Percentiles rank a stretch among this genome's conserved stretches.
These are phyloP conservation scores for Fusarium sp. DNA, from an alignment of 2,329 filamentous ascomycete genomes.

Conservation along the genomic window DNA sequence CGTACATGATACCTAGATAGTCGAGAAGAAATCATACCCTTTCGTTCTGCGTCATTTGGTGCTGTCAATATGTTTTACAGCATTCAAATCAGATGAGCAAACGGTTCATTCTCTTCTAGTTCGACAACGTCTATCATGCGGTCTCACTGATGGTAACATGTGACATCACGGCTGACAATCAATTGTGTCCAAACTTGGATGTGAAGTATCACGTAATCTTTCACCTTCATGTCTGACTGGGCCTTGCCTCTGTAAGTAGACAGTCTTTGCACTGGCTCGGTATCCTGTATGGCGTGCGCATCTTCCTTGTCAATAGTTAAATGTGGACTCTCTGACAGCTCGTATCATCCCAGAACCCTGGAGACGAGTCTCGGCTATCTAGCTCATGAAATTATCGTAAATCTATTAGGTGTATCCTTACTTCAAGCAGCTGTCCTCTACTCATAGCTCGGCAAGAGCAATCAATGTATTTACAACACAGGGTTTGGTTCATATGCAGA, in stretches of 20 bases:
- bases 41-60: conserved; percentile 24
- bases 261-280: background rate
- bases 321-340: background rate
- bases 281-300: background rate
- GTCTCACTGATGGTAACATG: background rate
- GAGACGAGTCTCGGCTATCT: background rate
- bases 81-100: background rate
- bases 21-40: conserved; percentile 40
- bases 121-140: background rate
- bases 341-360: conserved; percentile 18
- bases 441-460: background rate
- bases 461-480: background rate
- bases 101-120: background rate
- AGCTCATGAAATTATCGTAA: background rate
- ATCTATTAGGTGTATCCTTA: background rate
- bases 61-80: background rate
- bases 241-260: background rate
- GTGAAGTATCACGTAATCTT: conserved; percentile 9
- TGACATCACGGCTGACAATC: conserved; percentile 22
- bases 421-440: background rate
- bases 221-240: background rate
- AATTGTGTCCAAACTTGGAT: conserved; percentile 1
- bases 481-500: background rate
- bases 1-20: conserved; percentile 17
- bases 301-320: background rate